These are phyloP conservation scores for Hypoxylon sp. DNA, from an alignment of 2,329 filamentous ascomycete species.

Conservation along the genomic window DNA sequence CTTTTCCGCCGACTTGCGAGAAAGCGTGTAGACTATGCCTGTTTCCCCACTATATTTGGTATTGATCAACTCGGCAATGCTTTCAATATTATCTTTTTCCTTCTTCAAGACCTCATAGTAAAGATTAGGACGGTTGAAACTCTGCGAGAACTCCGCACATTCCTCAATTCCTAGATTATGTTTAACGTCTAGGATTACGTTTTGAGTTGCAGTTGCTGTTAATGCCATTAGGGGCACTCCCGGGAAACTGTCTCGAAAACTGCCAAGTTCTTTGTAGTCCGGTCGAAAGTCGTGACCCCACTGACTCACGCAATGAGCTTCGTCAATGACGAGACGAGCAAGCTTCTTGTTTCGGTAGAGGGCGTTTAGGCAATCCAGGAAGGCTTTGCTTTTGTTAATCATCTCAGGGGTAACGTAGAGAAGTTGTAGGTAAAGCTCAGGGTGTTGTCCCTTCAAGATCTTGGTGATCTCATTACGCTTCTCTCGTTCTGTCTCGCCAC, in stretches of 20 bases:
- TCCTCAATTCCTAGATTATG: constrained; percentile 87
- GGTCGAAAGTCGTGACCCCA: constrained; percentile 99
- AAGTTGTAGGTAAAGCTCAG: constrained; percentile 84
- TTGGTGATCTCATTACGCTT: constrained; percentile 77
- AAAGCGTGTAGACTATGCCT: constrained; percentile 94
- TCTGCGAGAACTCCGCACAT: constrained; percentile 87
- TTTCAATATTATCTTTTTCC: constrained; percentile 67
- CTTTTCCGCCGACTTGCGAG: constrained; percentile 84
- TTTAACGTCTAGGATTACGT: constrained; percentile 92
- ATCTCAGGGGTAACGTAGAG: constrained; percentile 98
- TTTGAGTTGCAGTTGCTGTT: constrained; percentile 94
- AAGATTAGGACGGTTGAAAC: constrained; percentile 96
- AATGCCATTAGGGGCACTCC: constrained; percentile 92
- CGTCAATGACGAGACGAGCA: constrained; percentile 94
- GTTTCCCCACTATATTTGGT: constrained; percentile 78
- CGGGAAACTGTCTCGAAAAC: constrained; percentile 79
- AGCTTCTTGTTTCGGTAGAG: constrained; percentile 81
- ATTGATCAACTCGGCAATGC: constrained; percentile 78
- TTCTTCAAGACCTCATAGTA: constrained; percentile 88
- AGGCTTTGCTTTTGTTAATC: constrained; percentile 83
- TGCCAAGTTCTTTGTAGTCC: constrained; percentile 90
- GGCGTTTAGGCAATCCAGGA: constrained; percentile 75
- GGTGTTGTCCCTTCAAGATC: constrained; percentile 72
- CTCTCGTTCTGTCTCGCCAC: constrained; percentile 77
- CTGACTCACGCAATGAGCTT: constrained; percentile 99